These are phyloP conservation scores for Debaryomycetaceae sp. DNA, from an alignment of 1,139 yeast species.

Conservation along the genomic window DNA sequence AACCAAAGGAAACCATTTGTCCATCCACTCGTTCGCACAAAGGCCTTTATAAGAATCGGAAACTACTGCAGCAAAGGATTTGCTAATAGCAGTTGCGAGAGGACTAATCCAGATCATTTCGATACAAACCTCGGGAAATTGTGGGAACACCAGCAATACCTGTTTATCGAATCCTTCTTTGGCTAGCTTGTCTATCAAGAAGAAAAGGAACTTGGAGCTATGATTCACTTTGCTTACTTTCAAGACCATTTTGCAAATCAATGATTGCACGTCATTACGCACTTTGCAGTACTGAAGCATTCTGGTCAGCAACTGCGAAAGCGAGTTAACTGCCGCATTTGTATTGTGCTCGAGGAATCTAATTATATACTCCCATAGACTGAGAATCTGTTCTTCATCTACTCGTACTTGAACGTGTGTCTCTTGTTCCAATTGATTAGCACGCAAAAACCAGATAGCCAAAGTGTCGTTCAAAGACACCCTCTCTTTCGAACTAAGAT, in stretches of 20 bases:
- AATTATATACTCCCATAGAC: constrained; percentile 49
- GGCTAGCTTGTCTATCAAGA: constrained; percentile 53
- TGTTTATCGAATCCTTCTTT: constrained; percentile 38
- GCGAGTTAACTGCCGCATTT: constrained; percentile 65
- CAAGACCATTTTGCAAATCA: constrained; percentile 44
- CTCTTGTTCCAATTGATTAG: constrained; percentile 25
- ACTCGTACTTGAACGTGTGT: constrained; percentile 2
- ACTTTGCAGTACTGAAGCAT: constrained; percentile 13
- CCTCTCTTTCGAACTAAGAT: neutral
- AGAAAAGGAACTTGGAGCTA: constrained; percentile 57
- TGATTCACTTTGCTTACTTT: constrained; percentile 39
- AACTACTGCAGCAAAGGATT: constrained; percentile 50
- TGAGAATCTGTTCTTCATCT: neutral
- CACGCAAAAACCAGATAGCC: constrained; percentile 61
- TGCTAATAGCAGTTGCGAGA: constrained; percentile 66
- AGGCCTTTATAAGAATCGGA: constrained; percentile 17
- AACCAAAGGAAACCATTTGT: constrained; percentile 48
- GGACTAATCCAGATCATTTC: constrained; percentile 53
- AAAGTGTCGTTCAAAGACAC: constrained; percentile 50
- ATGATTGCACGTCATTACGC: constrained; percentile 8
- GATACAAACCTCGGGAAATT: constrained; percentile 45
- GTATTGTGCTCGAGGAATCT: constrained; percentile 73
- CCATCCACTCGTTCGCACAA: constrained; percentile 43
- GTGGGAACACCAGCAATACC: constrained; percentile 41
- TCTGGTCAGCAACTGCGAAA: constrained; percentile 45